Conservation (phyloP, 345 rosid genomes). For the Viola odorata region DNA sequence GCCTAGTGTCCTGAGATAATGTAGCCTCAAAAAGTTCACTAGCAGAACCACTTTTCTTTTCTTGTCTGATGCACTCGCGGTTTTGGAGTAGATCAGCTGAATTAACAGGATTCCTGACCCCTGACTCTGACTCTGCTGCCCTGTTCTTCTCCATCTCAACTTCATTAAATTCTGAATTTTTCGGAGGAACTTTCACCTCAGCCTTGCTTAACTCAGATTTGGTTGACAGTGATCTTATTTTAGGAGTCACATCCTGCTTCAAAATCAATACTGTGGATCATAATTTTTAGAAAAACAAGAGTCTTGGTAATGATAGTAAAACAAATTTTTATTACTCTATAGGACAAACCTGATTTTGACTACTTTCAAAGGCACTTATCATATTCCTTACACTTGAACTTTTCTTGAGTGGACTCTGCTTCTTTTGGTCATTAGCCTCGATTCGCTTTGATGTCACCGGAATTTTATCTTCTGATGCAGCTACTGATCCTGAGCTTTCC, state of each 20-base stretch:
- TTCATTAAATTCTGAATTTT: constrained; percentile 17
- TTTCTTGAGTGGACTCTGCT: constrained; percentile 26
- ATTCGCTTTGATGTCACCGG: constrained; percentile 12
- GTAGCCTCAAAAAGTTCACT: not conserved
- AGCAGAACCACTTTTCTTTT: constrained; percentile 13
- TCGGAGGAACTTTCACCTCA: constrained; percentile 20
- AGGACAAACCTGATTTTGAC: constrained; percentile 51
- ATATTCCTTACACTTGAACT: constrained; percentile 57
- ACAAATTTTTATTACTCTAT: constrained; percentile 3
- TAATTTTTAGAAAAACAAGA: constrained; percentile 9
- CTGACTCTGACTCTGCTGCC: constrained; percentile 13
- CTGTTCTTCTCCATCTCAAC: constrained; percentile 1
- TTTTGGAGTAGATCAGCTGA: constrained; percentile 10
- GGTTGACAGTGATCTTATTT: constrained; percentile 29
- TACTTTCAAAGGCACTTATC: constrained; percentile 70
- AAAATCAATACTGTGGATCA: constrained; percentile 16
- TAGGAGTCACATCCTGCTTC: constrained; percentile 42
- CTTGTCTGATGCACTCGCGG: not conserved
- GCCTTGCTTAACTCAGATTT: constrained; percentile 24
- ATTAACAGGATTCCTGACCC: constrained; percentile 10
- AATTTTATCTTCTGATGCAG: constrained; percentile 11
- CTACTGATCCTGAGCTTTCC: constrained; percentile 12
- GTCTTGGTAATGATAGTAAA: constrained; percentile 1
- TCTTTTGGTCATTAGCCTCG: constrained; percentile 21
- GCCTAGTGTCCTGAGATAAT: no score